Conservation (phyloP, 495 filamentous ascomycete species). For the Hyaloscypha variabilis region DNA sequence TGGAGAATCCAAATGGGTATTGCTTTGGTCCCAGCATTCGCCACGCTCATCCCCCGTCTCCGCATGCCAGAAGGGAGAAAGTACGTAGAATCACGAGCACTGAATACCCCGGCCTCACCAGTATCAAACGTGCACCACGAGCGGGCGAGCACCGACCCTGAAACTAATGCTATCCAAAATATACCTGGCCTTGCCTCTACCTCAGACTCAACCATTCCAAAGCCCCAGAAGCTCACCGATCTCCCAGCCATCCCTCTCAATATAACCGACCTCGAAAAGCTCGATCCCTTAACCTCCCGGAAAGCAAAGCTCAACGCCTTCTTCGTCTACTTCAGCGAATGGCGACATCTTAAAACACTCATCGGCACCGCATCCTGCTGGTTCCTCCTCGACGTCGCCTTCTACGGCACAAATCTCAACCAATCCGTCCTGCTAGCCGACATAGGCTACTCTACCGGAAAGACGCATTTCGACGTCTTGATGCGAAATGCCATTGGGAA, state of each 20-base stretch:
- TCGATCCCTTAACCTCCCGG: constrained; percentile 20
- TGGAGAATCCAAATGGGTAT: constrained; percentile 75
- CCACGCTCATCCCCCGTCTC: constrained; percentile 74
- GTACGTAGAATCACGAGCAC: constrained; percentile 46
- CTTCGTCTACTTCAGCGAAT: constrained; percentile 61
- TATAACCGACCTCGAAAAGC: constrained; percentile 13
- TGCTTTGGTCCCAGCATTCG: constrained; percentile 70
- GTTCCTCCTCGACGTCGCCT: constrained; percentile 93
- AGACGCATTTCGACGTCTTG: constrained; percentile 61
- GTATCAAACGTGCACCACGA: constrained; percentile 43
- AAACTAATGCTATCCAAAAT: no score
- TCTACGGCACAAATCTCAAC: constrained; percentile 97
- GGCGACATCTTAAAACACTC: constrained; percentile 70
- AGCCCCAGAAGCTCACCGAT: neutral
- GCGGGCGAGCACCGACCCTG: constrained; percentile 41
- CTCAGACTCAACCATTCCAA: no score
- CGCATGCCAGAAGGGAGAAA: constrained; percentile 77
- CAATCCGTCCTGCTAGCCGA: constrained; percentile 80
- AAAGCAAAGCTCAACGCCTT: constrained; percentile 60
- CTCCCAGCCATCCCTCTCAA: constrained; percentile 41
- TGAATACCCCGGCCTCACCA: constrained; percentile 47
- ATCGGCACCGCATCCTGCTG: constrained; percentile 82
- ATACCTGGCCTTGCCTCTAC: no score
- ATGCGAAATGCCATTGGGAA: constrained; percentile 88
- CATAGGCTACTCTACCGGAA: constrained; percentile 50